phyloP scores from a whole-genome alignment of 768 basidiomycete genomes.

The Inosperma sp. region DNA sequence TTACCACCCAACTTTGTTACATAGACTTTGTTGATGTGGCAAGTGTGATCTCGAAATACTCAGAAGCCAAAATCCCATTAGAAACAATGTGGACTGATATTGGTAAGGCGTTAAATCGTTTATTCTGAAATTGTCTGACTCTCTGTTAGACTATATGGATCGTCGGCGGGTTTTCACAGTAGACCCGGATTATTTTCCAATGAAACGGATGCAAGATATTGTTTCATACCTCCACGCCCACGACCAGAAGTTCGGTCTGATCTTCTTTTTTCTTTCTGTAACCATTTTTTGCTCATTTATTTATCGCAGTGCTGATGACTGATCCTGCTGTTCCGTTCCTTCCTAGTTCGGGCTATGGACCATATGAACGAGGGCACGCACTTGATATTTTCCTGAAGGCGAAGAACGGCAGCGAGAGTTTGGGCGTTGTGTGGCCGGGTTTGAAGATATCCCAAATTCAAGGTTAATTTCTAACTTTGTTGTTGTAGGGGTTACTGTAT shows the following conservation, averaged over 20 bases:
- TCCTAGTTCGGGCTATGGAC: constrained; percentile 43
- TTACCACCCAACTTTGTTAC: no score
- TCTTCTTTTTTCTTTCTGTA: constrained; percentile 24
- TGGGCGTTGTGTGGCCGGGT: constrained; percentile 66
- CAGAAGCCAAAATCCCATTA: constrained; percentile 56
- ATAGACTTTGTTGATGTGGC: constrained; percentile 65
- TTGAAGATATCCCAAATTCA: constrained; percentile 15
- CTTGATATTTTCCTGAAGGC: constrained; percentile 60
- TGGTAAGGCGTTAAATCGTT: constrained; percentile 35
- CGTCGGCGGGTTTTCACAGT: constrained; percentile 61
- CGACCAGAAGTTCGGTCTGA: constrained; percentile 53
- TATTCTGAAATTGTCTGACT: background rate
- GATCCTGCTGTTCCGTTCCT: constrained; percentile 63
- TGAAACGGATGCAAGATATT: constrained; percentile 59
- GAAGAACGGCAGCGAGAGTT: constrained; percentile 50
- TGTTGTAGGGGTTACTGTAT: constrained; percentile 41
- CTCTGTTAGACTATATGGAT: constrained; percentile 58
- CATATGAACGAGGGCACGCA: constrained; percentile 51
- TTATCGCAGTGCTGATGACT: constrained; percentile 75
- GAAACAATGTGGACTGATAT: constrained; percentile 84
- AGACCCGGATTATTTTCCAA: constrained; percentile 64
- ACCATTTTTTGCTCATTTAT: background rate
- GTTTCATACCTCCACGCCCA: constrained; percentile 56
- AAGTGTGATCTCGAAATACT: constrained; percentile 57
- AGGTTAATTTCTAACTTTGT: background rate